Evolutionary conservation across 805 yeast species (phyloP).

Genomic region (Pichia nakasei): DNA sequence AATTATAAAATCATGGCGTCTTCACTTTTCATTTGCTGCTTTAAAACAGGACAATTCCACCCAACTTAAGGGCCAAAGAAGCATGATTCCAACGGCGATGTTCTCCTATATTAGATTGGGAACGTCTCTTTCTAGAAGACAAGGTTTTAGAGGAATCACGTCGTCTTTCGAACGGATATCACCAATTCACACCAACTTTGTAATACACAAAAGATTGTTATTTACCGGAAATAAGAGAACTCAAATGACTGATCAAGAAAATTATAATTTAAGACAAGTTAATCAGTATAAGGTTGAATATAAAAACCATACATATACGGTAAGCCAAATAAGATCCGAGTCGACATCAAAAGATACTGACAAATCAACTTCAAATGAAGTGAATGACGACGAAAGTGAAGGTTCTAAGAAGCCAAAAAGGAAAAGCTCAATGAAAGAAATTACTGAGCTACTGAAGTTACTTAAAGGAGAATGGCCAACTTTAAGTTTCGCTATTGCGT

Average conservation of each 20-base stretch:
- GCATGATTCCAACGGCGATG: no score
- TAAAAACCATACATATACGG: background rate
- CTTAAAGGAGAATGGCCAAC: constrained; percentile 50
- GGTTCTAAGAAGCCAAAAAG: constrained; percentile 6
- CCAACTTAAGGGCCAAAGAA: no score
- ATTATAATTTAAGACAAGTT: background rate
- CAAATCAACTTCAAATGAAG: background rate
- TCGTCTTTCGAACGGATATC: no score
- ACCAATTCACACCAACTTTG: no score
- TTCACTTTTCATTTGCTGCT: background rate
- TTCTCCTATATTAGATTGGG: background rate
- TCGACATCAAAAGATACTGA: background rate
- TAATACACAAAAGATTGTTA: background rate
- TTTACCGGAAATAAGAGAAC: background rate
- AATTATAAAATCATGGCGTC: background rate
- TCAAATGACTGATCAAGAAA: background rate
- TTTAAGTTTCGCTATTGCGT: constrained; percentile 50
- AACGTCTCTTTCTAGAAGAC: background rate
- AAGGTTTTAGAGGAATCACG: background rate
- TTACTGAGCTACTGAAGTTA: constrained; percentile 42
- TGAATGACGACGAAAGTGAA: background rate
- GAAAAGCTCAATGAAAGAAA: constrained; percentile 28
- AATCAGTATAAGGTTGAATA: background rate
- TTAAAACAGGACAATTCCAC: no score
- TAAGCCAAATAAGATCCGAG: background rate